phyloP scores from a whole-genome alignment of 805 yeast genomes.

The Suhomyces xylopsoci region DNA sequence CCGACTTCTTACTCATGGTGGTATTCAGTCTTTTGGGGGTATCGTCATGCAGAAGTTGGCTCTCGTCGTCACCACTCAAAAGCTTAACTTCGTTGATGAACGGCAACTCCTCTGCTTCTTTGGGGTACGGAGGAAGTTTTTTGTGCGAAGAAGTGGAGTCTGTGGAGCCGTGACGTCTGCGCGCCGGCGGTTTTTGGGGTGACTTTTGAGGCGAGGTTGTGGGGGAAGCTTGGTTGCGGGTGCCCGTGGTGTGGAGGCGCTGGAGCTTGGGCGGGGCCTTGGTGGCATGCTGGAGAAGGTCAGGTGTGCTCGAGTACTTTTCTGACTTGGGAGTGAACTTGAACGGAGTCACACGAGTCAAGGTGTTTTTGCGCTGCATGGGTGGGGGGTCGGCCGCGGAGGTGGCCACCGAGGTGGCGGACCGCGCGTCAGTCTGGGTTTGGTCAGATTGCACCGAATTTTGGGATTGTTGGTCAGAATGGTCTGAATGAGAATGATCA shows the following conservation, averaged over 20 bases:
- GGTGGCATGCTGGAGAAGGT: slow-evolving; percentile 10
- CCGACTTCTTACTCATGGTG: slow-evolving; percentile 30
- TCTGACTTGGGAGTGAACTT: slow-evolving; percentile 5
- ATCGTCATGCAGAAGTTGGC: background rate
- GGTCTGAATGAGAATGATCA: background rate
- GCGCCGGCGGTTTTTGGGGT: slow-evolving; percentile 1
- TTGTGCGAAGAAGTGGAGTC: slow-evolving; percentile 8
- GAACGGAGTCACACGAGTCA: slow-evolving; percentile 24
- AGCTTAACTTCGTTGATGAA: slow-evolving; percentile 35
- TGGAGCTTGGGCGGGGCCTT: slow-evolving; percentile 14
- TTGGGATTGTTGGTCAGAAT: background rate
- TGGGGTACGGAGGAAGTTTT: slow-evolving; percentile 18
- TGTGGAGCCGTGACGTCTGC: slow-evolving; percentile 4
- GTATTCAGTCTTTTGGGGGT: slow-evolving; percentile 25
- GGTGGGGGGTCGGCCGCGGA: background rate
- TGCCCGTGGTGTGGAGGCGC: slow-evolving; percentile 16
- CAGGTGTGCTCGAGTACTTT: slow-evolving; percentile 16
- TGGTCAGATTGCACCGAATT: too few species aligned
- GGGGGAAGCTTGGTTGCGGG: slow-evolving; percentile 1
- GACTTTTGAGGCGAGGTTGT: background rate
- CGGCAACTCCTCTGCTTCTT: slow-evolving; percentile 31
- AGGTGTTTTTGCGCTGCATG: slow-evolving; percentile 15
- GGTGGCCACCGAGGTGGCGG: background rate
- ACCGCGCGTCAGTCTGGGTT: too few species aligned
- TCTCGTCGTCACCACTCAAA: slow-evolving; percentile 12